phyloP scores from a whole-genome alignment of 306 rosid species.

The Lathyrus aphaca region DNA sequence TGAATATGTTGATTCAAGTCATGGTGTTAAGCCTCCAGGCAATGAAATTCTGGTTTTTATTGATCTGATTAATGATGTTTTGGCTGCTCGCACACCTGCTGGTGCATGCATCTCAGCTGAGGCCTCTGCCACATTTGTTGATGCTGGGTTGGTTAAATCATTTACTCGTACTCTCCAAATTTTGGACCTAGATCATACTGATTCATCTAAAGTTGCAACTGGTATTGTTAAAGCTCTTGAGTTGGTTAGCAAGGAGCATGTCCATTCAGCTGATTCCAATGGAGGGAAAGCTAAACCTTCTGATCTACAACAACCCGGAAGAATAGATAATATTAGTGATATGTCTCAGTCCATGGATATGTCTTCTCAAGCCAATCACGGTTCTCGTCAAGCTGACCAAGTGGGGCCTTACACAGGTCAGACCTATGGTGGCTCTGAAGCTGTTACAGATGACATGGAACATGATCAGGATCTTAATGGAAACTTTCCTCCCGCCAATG shows the following conservation, averaged over 20 bases:
- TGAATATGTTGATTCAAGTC: constrained; percentile 73
- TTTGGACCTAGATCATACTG: constrained; percentile 87
- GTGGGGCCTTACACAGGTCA: constrained; percentile 62
- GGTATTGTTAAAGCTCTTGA: constrained; percentile 92
- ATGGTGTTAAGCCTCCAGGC: constrained; percentile 64
- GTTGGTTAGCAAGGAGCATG: constrained; percentile 87
- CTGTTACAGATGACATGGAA: constrained; percentile 98
- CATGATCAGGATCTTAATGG: constrained; percentile 93
- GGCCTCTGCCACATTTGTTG: constrained; percentile 87
- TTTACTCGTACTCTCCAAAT: constrained; percentile 76
- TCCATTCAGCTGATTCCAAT: constrained; percentile 73
- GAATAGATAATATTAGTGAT: constrained; percentile 59
- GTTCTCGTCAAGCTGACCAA: constrained; percentile 66
- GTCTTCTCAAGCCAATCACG: constrained; percentile 66
- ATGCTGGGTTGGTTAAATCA: constrained; percentile 82
- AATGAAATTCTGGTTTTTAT: constrained; percentile 69
- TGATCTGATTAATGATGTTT: constrained; percentile 86
- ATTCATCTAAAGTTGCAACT: constrained; percentile 87
- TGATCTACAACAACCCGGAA: constrained; percentile 67
- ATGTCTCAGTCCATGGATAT: constrained; percentile 73
- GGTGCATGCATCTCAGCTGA: constrained; percentile 84
- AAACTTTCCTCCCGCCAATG: constrained; percentile 68
- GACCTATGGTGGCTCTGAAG: constrained; percentile 90
- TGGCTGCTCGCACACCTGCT: constrained; percentile 91
- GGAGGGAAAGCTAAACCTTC: constrained; percentile 67